Base-by-base conservation (phyloP, 2,329 filamentous ascomycete genomes). In the Claviceps purpurea region DNA sequence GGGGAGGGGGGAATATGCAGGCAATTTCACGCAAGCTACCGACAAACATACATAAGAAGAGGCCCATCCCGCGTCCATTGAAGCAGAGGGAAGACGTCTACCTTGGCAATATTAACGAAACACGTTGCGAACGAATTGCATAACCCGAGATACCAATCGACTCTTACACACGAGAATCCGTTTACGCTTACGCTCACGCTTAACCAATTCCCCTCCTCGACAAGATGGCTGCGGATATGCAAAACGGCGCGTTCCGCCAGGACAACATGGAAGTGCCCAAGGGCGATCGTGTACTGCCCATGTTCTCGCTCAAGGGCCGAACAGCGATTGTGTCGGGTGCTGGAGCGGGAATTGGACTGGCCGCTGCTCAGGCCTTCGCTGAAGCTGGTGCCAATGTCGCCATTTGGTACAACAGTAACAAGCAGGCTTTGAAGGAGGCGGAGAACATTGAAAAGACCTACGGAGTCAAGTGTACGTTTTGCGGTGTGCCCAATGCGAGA, bases 361-460 rank as follows among this genome's bases (percentile, higher is more conserved):
- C 75, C 5, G 74, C 86, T 30, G 83, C 82, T 14, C 70, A 83
- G 38, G 81, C 73, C 1, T 72, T 82, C 37, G 83, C 84, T 16
- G 84, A 88, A 62, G 81, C 82, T 16, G 84, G 84, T 48, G 82
- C 82, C 53, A 84, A 87, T 58, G 80, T 87, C 22, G 83, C 81
- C 30, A 78, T 87, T 49, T 86, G 81, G 80, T 87, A 85, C 63
- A 83, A 85, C 62, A 78, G 72, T 65, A 87, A 87, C 67, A 75
- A 77, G 61, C 77, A 82, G 58, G 81, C 82, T 13, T 62, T 80
- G 13, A 72, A 77, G 16, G 73, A 79, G 53, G 83, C 84, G 0
- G 73, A 74, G 37, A 78, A 79, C 26, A 82, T 88, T 46, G 79
- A 79, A 60, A 73, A 78, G 60, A 75, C 77, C 22, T 87, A 82